These are phyloP conservation scores for Anacardium occidentale DNA, from an alignment of 345 rosid species.

Conservation along the genomic window DNA sequence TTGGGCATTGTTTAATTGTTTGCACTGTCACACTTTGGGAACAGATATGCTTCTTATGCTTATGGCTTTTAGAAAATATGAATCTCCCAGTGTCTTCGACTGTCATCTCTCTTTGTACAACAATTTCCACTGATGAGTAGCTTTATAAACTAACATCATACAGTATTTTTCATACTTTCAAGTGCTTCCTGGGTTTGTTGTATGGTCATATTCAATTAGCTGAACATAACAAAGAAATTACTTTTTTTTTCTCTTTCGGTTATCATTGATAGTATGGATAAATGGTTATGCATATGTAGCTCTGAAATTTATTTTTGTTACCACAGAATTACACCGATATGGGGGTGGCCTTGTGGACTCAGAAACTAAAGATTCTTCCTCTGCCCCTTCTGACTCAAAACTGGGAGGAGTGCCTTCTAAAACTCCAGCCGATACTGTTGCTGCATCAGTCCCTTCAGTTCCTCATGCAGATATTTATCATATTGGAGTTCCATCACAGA, in stretches of 20 bases:
- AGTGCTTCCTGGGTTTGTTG: neutral
- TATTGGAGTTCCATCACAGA: slow-evolving; percentile 70
- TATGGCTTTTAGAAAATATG: neutral
- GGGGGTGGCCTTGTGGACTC: slow-evolving; percentile 77
- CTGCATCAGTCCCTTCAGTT: slow-evolving; percentile 44
- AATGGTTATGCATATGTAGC: neutral
- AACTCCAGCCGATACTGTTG: slow-evolving; percentile 46
- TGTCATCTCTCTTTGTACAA: slow-evolving; percentile 1
- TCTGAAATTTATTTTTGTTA: slow-evolving; percentile 6
- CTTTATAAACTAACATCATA: neutral
- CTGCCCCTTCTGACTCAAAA: slow-evolving; percentile 54
- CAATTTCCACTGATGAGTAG: neutral
- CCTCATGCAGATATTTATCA: slow-evolving; percentile 61
- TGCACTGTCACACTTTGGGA: neutral
- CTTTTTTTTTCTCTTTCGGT: neutral
- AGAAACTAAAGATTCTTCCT: slow-evolving; percentile 56
- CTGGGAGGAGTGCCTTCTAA: slow-evolving; percentile 59
- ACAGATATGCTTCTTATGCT: neutral
- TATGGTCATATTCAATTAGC: neutral
- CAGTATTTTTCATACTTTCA: neutral
- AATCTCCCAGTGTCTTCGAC: neutral
- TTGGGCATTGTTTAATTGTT: slow-evolving; percentile 5
- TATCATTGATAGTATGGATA: neutral
- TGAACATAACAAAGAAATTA: neutral
- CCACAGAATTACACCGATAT: slow-evolving; percentile 79